Percentiles rank a stretch among this genome's conserved stretches.
Conservation (phyloP, 164 flowering plant genomes). For the Piper longum region DNA sequence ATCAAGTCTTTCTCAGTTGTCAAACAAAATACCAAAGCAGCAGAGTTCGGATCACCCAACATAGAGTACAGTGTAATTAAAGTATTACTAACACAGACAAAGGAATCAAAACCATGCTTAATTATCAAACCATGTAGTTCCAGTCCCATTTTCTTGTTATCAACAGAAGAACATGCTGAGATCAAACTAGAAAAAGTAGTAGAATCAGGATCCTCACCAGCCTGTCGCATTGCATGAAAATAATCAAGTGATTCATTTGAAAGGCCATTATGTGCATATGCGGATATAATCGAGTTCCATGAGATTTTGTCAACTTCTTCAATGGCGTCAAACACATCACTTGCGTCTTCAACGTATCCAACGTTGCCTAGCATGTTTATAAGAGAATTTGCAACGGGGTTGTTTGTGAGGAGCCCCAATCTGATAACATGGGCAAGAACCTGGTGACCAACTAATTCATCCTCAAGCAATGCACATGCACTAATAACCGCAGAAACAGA, state of each 20-base stretch:
- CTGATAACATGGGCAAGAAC: slow-evolving; percentile 62
- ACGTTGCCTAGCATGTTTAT: slow-evolving; percentile 57
- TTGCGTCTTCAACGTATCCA: slow-evolving; percentile 30
- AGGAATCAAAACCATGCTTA: slow-evolving; percentile 38
- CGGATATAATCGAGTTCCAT: slow-evolving; percentile 75
- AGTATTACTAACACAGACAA: slow-evolving; percentile 44
- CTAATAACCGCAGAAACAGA: slow-evolving; percentile 39
- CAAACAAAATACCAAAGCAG: slow-evolving; percentile 31
- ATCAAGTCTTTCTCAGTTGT: slow-evolving; percentile 53
- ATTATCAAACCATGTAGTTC: slow-evolving; percentile 48
- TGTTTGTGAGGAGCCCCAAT: slow-evolving; percentile 29
- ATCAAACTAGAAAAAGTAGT: slow-evolving; percentile 51
- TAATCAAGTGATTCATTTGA: slow-evolving; percentile 29
- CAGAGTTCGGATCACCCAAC: slow-evolving; percentile 33
- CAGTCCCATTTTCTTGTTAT: slow-evolving; percentile 46
- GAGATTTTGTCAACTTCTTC: slow-evolving; percentile 57
- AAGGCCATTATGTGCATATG: slow-evolving; percentile 33
- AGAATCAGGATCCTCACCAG: slow-evolving; percentile 27
- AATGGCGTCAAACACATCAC: slow-evolving; percentile 40
- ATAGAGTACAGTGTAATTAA: slow-evolving; percentile 59
- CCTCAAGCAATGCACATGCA: slow-evolving; percentile 43
- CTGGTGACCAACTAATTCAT: slow-evolving; percentile 44
- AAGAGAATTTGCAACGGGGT: slow-evolving; percentile 60
- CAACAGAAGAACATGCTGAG: slow-evolving; percentile 30
- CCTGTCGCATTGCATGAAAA: slow-evolving; percentile 42